Evolutionary conservation across 1,284 basidiomycete genomes (phyloP).

Genomic region (Apiotrichum gracile): DNA sequence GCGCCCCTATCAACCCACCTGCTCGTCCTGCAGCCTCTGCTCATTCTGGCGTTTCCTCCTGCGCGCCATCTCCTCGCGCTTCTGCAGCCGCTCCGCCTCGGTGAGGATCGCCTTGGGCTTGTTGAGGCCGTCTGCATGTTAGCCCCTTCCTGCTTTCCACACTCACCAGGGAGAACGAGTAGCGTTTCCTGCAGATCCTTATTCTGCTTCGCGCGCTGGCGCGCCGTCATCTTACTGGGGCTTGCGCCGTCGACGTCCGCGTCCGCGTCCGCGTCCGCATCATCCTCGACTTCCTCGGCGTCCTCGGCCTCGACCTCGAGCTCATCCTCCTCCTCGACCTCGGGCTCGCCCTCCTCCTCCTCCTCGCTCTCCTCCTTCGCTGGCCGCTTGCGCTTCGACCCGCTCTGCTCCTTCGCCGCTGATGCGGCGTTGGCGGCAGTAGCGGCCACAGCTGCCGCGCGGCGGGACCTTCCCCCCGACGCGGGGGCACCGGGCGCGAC

Average conservation of each 20-base stretch:
- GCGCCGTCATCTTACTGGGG: constrained; percentile 33
- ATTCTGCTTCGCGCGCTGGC: constrained; percentile 29
- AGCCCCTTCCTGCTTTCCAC: too few relatives aligned
- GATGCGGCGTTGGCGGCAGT: neutral
- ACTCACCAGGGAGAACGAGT: constrained; percentile 28
- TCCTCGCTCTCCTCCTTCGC: neutral
- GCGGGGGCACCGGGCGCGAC: neutral
- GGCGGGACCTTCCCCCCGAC: neutral
- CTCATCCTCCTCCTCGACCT: constrained; percentile 18
- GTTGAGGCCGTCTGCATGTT: constrained; percentile 54
- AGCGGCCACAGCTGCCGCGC: neutral
- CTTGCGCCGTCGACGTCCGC: constrained; percentile 10
- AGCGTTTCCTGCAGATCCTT: constrained; percentile 24
- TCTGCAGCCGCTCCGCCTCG: constrained; percentile 71
- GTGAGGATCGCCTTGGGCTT: constrained; percentile 64
- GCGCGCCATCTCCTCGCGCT: constrained; percentile 76
- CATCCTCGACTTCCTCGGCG: constrained; percentile 10
- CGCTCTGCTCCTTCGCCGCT: neutral
- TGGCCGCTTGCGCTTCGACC: neutral
- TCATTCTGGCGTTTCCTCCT: constrained; percentile 78
- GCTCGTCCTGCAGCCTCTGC: constrained; percentile 88
- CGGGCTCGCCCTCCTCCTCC: constrained; percentile 10
- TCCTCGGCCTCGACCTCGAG: constrained; percentile 7
- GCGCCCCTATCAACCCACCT: constrained; percentile 52
- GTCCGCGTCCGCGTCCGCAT: constrained; percentile 6